Percentiles rank a stretch among this genome's conserved stretches.
These are phyloP conservation scores for Antitrichia curtipendula DNA, from an alignment of 225 moss, liverwort and hornwort genomes.

Conservation along the genomic window DNA sequence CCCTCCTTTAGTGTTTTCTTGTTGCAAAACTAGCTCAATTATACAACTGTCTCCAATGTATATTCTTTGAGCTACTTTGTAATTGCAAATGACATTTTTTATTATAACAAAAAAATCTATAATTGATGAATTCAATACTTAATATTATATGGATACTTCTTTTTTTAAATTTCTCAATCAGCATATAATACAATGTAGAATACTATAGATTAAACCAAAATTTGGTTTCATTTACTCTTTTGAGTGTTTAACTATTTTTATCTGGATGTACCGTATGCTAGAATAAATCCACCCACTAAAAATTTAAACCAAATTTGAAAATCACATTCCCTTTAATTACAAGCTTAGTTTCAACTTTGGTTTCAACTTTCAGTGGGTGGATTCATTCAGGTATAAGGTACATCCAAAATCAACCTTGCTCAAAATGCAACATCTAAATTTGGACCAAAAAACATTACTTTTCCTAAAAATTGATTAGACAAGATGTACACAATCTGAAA, in stretches of 20 bases:
- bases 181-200: not conserved
- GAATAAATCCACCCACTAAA: too few relatives aligned
- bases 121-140: not conserved
- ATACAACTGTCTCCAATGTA: fast-evolving
- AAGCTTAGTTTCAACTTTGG: too few relatives aligned
- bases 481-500: too few relatives aligned
- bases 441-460: not conserved
- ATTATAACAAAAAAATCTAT: not conserved
- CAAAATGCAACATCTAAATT: too few relatives aligned
- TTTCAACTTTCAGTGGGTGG: too few relatives aligned
- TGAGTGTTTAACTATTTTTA: not conserved
- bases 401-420: too few relatives aligned
- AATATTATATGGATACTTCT: not conserved
- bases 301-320: too few relatives aligned
- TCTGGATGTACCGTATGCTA: too few relatives aligned
- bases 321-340: too few relatives aligned
- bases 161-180: not conserved
- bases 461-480: not conserved
- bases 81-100: not conserved
- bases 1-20: not conserved
- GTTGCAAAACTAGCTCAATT: not conserved
- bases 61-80: not conserved
- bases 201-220: not conserved
- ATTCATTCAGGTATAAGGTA: not conserved
- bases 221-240: not conserved